A percentile compares a stretch with the other conserved stretches of the same genome.
Evolutionary conservation across 306 rosid genomes (phyloP).

Genomic region (Trifolium dubium): DNA sequence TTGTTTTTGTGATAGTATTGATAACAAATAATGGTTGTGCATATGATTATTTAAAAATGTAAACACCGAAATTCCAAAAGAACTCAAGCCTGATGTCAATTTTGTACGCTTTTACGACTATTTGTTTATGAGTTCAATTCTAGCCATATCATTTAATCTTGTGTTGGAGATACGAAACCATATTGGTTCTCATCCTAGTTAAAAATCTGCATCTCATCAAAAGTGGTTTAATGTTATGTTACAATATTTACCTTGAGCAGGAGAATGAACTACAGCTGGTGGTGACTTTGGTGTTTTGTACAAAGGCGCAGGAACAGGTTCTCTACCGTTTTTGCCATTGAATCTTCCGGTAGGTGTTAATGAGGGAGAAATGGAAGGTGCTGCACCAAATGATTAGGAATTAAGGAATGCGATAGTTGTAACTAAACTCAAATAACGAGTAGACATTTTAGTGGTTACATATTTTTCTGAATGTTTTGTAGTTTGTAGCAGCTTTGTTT

Average conservation of each 20-base stretch:
- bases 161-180: constrained; percentile 1
- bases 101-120: not conserved
- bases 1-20: constrained; percentile 1
- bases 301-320: constrained; percentile 57
- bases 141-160: not conserved
- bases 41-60: constrained; percentile 1
- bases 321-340: constrained; percentile 43
- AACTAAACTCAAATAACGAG: constrained; percentile 19
- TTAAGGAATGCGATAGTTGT: constrained; percentile 16
- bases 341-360: constrained; percentile 57
- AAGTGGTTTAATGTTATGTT: constrained; percentile 38
- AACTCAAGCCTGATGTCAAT: constrained; percentile 21
- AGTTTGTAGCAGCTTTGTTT: not conserved
- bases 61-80: constrained; percentile 14
- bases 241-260: constrained; percentile 58
- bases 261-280: constrained; percentile 50
- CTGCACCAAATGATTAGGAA: constrained; percentile 54
- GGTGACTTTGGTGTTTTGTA: constrained; percentile 50
- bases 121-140: constrained; percentile 9
- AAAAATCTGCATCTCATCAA: constrained; percentile 17
- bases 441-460: constrained; percentile 18
- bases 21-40: constrained; percentile 13
- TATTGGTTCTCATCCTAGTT: not conserved
- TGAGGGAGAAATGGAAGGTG: constrained; percentile 61
- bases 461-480: not conserved